Conservation (phyloP, 352 stramenopile species). For the Phytophthora pisi region DNA sequence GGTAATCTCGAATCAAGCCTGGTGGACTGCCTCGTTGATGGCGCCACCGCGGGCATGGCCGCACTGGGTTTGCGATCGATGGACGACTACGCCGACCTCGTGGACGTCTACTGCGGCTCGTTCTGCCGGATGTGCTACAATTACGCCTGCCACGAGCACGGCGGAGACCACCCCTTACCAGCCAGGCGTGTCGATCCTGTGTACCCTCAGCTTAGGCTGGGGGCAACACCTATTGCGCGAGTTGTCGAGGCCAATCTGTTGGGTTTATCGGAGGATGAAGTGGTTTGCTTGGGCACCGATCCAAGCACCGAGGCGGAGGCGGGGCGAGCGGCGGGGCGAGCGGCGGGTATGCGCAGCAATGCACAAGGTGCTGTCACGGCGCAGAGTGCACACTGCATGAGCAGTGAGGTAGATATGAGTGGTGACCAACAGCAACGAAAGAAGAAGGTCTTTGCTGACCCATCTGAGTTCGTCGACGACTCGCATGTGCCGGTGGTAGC, state of each 20-base stretch:
- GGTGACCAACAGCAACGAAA: too few species aligned
- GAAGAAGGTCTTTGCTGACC: slow-evolving; percentile 19
- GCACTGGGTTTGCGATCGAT: slow-evolving; percentile 50
- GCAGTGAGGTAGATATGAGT: slow-evolving; percentile 3
- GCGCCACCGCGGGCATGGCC: slow-evolving; percentile 19
- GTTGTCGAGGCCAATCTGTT: neutral
- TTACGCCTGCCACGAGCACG: slow-evolving; percentile 92
- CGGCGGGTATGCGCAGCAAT: too few species aligned
- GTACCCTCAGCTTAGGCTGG: slow-evolving; percentile 46
- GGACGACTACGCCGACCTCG: slow-evolving; percentile 68
- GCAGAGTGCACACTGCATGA: too few species aligned
- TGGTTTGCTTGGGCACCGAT: slow-evolving; percentile 16
- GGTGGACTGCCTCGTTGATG: slow-evolving; percentile 26
- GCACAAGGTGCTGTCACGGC: neutral
- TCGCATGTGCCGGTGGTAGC: slow-evolving; percentile 51
- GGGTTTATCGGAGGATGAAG: slow-evolving; percentile 14
- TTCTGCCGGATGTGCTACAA: slow-evolving; percentile 93
- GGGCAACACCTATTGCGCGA: slow-evolving; percentile 22
- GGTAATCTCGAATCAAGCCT: slow-evolving; percentile 67
- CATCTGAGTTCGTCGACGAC: slow-evolving; percentile 64
- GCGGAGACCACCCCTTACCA: slow-evolving; percentile 75
- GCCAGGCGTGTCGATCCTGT: slow-evolving; percentile 53
- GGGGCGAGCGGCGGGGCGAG: neutral
- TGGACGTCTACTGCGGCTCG: slow-evolving; percentile 82
- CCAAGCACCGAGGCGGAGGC: neutral